Percentiles rank a stretch among this genome's conserved stretches.
Conservation (phyloP, 2,329 filamentous ascomycete genomes). For the Ilyonectria destructans region DNA sequence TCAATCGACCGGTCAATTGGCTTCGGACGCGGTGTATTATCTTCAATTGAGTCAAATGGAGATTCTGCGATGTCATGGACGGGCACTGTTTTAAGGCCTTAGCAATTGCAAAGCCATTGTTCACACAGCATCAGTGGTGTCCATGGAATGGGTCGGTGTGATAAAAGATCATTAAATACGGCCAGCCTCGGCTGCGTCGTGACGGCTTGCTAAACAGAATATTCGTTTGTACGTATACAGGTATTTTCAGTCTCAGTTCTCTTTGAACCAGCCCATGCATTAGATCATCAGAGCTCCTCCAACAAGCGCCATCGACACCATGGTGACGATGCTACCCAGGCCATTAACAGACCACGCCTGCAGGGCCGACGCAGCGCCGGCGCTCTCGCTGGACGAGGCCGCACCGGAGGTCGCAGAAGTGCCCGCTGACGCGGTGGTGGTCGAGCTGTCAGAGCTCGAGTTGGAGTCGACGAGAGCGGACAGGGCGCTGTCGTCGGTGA, state of each 20-base stretch:
- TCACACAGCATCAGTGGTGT: neutral
- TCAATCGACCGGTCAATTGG: constrained; percentile 2
- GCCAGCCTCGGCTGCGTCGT: constrained; percentile 7
- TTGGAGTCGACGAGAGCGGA: constrained; percentile 51
- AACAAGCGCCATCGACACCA: constrained; percentile 49
- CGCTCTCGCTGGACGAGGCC: constrained; percentile 39
- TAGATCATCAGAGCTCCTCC: constrained; percentile 52
- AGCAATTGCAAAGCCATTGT: neutral
- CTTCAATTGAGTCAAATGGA: neutral
- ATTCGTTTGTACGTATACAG: constrained; percentile 12
- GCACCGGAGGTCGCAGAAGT: constrained; percentile 41
- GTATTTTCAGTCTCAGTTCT: neutral
- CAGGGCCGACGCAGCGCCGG: constrained; percentile 47
- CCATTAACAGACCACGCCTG: constrained; percentile 45
- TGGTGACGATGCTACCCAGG: constrained; percentile 44
- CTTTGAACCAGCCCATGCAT: constrained; percentile 10
- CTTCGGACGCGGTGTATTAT: neutral
- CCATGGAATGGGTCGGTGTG: neutral
- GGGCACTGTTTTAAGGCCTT: neutral
- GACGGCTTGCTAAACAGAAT: constrained; percentile 11
- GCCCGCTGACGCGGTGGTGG: constrained; percentile 26
- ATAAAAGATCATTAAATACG: neutral
- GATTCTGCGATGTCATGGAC: neutral
- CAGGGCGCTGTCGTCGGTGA: constrained; percentile 54
- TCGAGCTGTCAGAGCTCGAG: constrained; percentile 26